A percentile compares a stretch with the other conserved stretches of the same genome.
phyloP scores from a whole-genome alignment of 768 basidiomycete genomes.

The Lentinula lateritia region DNA sequence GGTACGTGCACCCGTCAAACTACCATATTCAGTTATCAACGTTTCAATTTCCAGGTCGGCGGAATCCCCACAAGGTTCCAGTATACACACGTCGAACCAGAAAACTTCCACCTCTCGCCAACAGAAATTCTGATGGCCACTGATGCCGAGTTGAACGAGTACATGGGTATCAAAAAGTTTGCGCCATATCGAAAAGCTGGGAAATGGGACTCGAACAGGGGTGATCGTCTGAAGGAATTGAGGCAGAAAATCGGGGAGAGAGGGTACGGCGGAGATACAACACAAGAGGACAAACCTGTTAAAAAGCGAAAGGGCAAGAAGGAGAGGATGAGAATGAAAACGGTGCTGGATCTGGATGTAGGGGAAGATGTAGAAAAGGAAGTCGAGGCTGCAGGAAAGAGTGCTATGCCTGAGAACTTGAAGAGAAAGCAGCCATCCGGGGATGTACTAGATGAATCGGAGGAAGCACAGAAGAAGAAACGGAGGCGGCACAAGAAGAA shows the following conservation, averaged over 20 bases:
- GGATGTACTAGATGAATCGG: neutral
- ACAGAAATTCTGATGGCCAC: conserved; percentile 88
- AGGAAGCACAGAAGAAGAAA: conserved; percentile 3
- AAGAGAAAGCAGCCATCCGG: conserved; percentile 1
- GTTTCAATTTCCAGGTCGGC: conserved; percentile 53
- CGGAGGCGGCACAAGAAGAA: conserved; percentile 14
- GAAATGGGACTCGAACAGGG: conserved; percentile 59
- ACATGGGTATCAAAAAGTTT: conserved; percentile 83
- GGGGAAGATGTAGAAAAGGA: conserved; percentile 14
- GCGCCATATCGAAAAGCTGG: conserved; percentile 78
- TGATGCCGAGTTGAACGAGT: conserved; percentile 89
- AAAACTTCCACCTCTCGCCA: conserved; percentile 67
- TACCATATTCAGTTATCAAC: neutral
- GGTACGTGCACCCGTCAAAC: conserved; percentile 39
- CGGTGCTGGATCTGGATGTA: conserved; percentile 16
- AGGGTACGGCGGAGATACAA: conserved; percentile 15
- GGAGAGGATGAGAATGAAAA: conserved; percentile 52
- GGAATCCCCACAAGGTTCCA: conserved; percentile 91
- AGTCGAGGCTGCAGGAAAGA: conserved; percentile 3
- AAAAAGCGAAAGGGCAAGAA: conserved; percentile 73
- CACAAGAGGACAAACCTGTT: conserved; percentile 18
- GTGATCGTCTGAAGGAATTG: conserved; percentile 66
- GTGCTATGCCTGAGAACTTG: neutral
- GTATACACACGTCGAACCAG: conserved; percentile 66
- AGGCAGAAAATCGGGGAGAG: conserved; percentile 55